Conservation (phyloP, 345 rosid genomes). For the Geranium rotundifolium region DNA sequence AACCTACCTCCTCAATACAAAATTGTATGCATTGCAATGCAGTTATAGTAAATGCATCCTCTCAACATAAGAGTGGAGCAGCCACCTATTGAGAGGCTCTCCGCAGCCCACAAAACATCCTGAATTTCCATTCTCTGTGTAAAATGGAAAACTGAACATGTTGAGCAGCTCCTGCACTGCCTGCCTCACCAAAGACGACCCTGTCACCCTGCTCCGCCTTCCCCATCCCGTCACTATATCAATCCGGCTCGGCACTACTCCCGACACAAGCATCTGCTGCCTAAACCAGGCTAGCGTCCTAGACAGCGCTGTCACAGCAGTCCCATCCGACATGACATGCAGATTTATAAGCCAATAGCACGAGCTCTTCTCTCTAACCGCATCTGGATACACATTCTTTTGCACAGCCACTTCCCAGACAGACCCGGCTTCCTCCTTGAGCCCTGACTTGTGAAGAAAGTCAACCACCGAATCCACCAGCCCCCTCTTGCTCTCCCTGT, state of each 20-base stretch:
- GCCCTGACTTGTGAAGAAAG: conserved; percentile 86
- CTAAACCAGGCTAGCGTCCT: conserved; percentile 91
- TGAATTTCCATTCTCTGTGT: conserved; percentile 66
- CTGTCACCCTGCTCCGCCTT: conserved; percentile 83
- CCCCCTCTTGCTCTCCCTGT: conserved; percentile 96
- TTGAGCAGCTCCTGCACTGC: conserved; percentile 68
- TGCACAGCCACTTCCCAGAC: conserved; percentile 86
- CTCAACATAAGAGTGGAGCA: conserved; percentile 71
- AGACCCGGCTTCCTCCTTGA: conserved; percentile 82
- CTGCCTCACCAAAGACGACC: conserved; percentile 71
- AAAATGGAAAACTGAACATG: conserved; percentile 72
- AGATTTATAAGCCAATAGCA: conserved; percentile 88
- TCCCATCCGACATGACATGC: conserved; percentile 95
- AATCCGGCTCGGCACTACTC: conserved; percentile 55
- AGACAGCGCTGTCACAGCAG: conserved; percentile 71
- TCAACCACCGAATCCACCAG: conserved; percentile 78
- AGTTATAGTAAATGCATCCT: conserved; percentile 77
- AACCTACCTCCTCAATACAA: conserved; percentile 1
- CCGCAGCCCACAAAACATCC: conserved; percentile 86
- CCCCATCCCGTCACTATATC: conserved; percentile 98
- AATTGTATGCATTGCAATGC: neutral
- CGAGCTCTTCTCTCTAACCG: conserved; percentile 60
- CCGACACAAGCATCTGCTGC: conserved; percentile 53
- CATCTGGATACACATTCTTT: conserved; percentile 78
- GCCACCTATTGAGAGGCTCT: conserved; percentile 63